These are phyloP conservation scores for Linum usitatissimum DNA, from an alignment of 345 rosid genomes.

Conservation along the genomic window DNA sequence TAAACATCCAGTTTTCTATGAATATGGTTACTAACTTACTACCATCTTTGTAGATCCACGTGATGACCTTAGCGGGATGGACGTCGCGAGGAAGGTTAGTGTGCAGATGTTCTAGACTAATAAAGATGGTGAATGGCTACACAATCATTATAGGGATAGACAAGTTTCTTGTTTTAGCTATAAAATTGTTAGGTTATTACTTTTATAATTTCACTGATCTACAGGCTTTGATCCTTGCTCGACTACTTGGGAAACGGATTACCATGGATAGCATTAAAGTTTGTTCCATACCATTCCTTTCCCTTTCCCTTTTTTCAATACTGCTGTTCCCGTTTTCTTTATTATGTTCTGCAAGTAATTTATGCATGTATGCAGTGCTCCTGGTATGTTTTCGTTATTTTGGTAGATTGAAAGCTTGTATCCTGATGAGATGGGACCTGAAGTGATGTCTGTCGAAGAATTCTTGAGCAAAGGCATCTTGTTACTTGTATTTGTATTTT, in stretches of 20 bases:
- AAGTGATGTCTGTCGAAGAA: slow-evolving; percentile 55
- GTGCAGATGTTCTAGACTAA: not conserved
- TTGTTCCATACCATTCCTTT: slow-evolving; percentile 1
- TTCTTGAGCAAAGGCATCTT: slow-evolving; percentile 49
- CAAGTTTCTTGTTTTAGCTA: not conserved
- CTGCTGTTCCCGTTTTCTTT: not conserved
- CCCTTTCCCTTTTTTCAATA: slow-evolving; percentile 1
- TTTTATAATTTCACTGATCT: not conserved
- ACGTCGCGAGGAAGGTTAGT: slow-evolving; percentile 90
- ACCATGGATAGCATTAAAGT: slow-evolving; percentile 64
- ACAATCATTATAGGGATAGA: too few species aligned
- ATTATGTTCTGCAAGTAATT: too few species aligned
- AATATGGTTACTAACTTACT: slow-evolving; percentile 4
- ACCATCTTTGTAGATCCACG: slow-evolving; percentile 66
- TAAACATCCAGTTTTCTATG: not conserved
- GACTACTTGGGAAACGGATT: slow-evolving; percentile 67
- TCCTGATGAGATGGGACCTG: slow-evolving; percentile 69
- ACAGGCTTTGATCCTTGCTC: slow-evolving; percentile 89
- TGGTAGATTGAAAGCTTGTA: slow-evolving; percentile 78
- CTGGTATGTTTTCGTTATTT: slow-evolving; percentile 5
- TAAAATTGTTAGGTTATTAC: not conserved
- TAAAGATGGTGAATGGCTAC: too few species aligned
- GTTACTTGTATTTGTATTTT: too few species aligned
- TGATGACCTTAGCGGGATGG: slow-evolving; percentile 93
- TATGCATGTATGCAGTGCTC: too few species aligned